Evolutionary conservation across 306 rosid species (phyloP).

Genomic region (Mimosa pudica): DNA sequence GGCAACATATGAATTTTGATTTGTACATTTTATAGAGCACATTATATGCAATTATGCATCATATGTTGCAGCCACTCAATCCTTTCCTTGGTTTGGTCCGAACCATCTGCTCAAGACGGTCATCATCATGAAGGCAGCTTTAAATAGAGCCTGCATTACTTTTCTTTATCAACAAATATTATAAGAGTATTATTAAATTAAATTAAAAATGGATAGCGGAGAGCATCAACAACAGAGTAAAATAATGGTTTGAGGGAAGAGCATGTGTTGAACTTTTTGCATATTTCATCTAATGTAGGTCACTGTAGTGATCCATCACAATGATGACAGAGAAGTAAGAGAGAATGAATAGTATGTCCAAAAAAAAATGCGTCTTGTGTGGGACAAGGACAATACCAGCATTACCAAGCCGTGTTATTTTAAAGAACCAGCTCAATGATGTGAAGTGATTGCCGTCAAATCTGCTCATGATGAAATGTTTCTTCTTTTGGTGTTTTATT

Average conservation of each 20-base stretch:
- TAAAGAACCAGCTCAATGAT: slow-evolving; percentile 43
- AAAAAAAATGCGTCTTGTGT: slow-evolving; percentile 46
- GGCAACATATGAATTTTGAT: slow-evolving; percentile 7
- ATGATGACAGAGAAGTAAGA: slow-evolving; percentile 59
- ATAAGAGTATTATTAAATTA: background rate
- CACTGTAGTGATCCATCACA: slow-evolving; percentile 48
- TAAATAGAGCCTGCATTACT: background rate
- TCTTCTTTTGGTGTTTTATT: slow-evolving; percentile 41
- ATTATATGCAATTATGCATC: slow-evolving; percentile 22
- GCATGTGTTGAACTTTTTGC: slow-evolving; percentile 43
- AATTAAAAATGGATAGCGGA: background rate
- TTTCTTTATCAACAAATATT: slow-evolving; percentile 14
- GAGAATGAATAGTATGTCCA: slow-evolving; percentile 38
- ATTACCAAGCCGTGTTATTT: slow-evolving; percentile 46
- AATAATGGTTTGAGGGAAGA: slow-evolving; percentile 32
- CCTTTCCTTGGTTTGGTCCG: slow-evolving; percentile 25
- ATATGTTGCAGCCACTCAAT: slow-evolving; percentile 14
- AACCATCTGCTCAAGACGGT: slow-evolving; percentile 27
- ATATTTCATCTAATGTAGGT: slow-evolving; percentile 45
- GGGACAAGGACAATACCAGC: slow-evolving; percentile 59
- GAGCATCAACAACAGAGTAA: background rate
- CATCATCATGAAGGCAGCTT: slow-evolving; percentile 40
- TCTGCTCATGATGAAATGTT: slow-evolving; percentile 28
- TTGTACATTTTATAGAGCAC: slow-evolving; percentile 23
- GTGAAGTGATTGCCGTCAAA: slow-evolving; percentile 44